phyloP scores from a whole-genome alignment of 2,329 filamentous ascomycete genomes.

The Microsporum canis region DNA sequence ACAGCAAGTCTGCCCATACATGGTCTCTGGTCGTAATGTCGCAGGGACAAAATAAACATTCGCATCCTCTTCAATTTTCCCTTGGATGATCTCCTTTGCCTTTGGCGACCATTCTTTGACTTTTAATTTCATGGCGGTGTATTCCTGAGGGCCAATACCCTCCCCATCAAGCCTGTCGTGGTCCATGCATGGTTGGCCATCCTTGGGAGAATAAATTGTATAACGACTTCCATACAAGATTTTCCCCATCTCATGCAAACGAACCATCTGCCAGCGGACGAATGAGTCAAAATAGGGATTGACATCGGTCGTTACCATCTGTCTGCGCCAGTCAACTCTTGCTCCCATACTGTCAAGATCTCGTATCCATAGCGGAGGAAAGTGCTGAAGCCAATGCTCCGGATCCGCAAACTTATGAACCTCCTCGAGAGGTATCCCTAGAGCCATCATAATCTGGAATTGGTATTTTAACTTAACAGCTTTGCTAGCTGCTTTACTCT shows the following conservation, averaged over 20 bases:
- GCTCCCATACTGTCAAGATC: slow-evolving; percentile 77
- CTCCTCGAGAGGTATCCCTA: slow-evolving; percentile 76
- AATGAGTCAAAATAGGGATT: slow-evolving; percentile 97
- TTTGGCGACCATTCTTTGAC: slow-evolving; percentile 78
- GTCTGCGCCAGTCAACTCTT: slow-evolving; percentile 84
- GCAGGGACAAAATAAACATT: slow-evolving; percentile 85
- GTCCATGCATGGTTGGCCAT: slow-evolving; percentile 78
- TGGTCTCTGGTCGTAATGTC: slow-evolving; percentile 88
- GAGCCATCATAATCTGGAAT: slow-evolving; percentile 85
- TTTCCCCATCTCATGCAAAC: slow-evolving; percentile 76
- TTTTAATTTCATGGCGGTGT: slow-evolving; percentile 82
- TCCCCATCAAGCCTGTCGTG: slow-evolving; percentile 74
- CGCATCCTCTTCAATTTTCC: slow-evolving; percentile 65
- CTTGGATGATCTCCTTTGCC: slow-evolving; percentile 58
- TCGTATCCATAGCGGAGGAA: slow-evolving; percentile 64
- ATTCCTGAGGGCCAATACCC: slow-evolving; percentile 77
- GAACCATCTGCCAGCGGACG: slow-evolving; percentile 93
- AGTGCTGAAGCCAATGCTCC: slow-evolving; percentile 83
- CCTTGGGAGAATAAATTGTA: slow-evolving; percentile 85
- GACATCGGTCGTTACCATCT: slow-evolving; percentile 87
- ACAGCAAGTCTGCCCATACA: slow-evolving; percentile 96
- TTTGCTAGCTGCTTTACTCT: slow-evolving; percentile 85
- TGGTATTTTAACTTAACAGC: slow-evolving; percentile 90
- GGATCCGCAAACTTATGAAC: slow-evolving; percentile 90
- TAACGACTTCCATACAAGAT: slow-evolving; percentile 90